Conservation (phyloP, 192 early-diverging fungal genomes). For the Tieghemiomyces parasiticus region DNA sequence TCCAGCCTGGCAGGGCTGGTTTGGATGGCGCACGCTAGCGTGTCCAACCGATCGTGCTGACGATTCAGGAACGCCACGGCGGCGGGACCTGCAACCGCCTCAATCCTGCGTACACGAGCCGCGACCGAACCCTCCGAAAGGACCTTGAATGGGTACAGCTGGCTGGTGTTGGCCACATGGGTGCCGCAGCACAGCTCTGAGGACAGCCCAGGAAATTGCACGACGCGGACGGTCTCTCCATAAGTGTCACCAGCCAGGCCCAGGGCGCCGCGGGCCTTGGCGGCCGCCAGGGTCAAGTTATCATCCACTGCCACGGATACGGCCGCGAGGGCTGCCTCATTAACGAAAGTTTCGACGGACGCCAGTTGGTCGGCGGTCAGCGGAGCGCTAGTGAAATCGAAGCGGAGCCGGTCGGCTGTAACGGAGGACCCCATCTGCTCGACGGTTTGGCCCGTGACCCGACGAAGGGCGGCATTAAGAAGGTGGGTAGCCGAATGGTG, state of each 20-base stretch:
- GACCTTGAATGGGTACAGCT: slow-evolving; percentile 39
- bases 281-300: slow-evolving; percentile 29
- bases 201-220: slow-evolving; percentile 26
- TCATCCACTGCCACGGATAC: slow-evolving; percentile 20
- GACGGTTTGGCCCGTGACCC: slow-evolving; percentile 25
- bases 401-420: slow-evolving; percentile 30
- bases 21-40: neutral
- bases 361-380: slow-evolving; percentile 24
- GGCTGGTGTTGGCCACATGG: slow-evolving; percentile 30
- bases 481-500: slow-evolving; percentile 45
- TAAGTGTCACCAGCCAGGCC: slow-evolving; percentile 31
- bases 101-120: slow-evolving; percentile 42
- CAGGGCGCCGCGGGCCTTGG: slow-evolving; percentile 31
- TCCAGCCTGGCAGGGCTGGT: neutral
- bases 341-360: slow-evolving; percentile 36
- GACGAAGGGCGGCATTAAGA: slow-evolving; percentile 34
- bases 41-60: slow-evolving; percentile 9
- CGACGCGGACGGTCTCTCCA: slow-evolving; percentile 34
- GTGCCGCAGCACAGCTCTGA: slow-evolving; percentile 42
- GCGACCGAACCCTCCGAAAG: slow-evolving; percentile 35
- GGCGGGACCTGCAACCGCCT: slow-evolving; percentile 33
- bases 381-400: slow-evolving; percentile 39
- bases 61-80: slow-evolving; percentile 26
- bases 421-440: slow-evolving; percentile 40
- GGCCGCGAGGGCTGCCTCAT: slow-evolving; percentile 22